Conservation (phyloP, 805 yeast species). For the Barnettozyma vustinii region DNA sequence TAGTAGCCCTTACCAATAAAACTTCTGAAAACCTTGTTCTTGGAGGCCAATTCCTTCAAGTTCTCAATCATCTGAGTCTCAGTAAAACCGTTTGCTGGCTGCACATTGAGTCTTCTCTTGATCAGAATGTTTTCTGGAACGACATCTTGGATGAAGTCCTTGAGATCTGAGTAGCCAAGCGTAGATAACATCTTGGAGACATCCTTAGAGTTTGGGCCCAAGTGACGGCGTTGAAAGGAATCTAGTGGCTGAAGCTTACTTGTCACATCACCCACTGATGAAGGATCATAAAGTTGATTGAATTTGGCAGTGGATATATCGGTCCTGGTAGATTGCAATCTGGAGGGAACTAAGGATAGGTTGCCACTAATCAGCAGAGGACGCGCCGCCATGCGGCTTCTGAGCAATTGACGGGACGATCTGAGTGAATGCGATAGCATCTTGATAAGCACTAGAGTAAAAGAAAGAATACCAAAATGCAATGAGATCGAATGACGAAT, state of each 20-base stretch:
- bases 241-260: slow-evolving; percentile 46
- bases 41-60: slow-evolving; percentile 60
- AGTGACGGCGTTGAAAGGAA: slow-evolving; percentile 84
- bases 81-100: slow-evolving; percentile 69
- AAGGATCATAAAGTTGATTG: slow-evolving; percentile 40
- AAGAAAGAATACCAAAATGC: neutral
- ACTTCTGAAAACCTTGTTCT: slow-evolving; percentile 68
- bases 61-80: slow-evolving; percentile 77
- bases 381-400: neutral
- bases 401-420: neutral
- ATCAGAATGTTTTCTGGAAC: slow-evolving; percentile 74
- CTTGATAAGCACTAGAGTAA: neutral
- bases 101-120: slow-evolving; percentile 58
- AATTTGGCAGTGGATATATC: slow-evolving; percentile 54
- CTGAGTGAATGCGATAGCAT: slow-evolving; percentile 2
- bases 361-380: neutral
- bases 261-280: slow-evolving; percentile 13
- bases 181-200: slow-evolving; percentile 59
- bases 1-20: slow-evolving; percentile 94
- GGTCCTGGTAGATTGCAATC: slow-evolving; percentile 30
- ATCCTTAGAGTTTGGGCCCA: slow-evolving; percentile 71
- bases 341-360: neutral
- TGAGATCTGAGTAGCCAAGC: slow-evolving; percentile 62
- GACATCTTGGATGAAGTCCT: slow-evolving; percentile 63
- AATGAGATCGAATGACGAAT: neutral